Base-by-base conservation (phyloP, 1,284 basidiomycete species). In the Trametes versicolor region DNA sequence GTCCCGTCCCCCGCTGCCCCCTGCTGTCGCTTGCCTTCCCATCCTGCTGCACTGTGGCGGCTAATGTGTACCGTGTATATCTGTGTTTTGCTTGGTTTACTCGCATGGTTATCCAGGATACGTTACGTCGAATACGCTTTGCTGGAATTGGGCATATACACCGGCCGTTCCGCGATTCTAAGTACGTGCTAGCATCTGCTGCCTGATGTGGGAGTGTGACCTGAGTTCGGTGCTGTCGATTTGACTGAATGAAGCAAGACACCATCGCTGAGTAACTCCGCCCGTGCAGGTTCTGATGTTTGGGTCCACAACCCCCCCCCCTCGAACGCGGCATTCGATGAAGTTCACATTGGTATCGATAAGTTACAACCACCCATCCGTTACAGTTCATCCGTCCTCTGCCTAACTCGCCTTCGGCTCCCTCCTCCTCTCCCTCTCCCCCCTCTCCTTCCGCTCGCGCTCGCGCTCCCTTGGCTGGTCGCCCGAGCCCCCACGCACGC, bases 391-490 rank as follows among this genome's bases (percentile, higher is more conserved):
- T 6, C 29, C 4, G 2, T 23, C n/a, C 6, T 2, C 19, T 3
- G n/a, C 13, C 34, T n/a, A 53, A 25, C 39, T 29, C 4, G 49
- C 48, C 32, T 27, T 41, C 2, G 32, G 39, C 50, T 60, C 58
- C 47, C 41, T 43, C 59, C 59, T 47, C 51, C 58, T 37, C 39
- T 55, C 58, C 53, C 63, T 50, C 39, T 64, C 63, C 39, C 50
- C 51, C 25, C 52, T 41, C 58, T 54, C 43, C 41, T 64, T 58
- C 47, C 50, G 21, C 25, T 48, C 47, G 45, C 52, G 25, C 51
- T 48, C 43, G 23, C 57, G 21, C 47, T 29, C 23, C 25, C 60
- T 10, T 36, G 25, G 53, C 27, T 56, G 36, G 27, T 37, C 27
- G 9, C 37, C 53, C 53, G 9, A 4, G 9, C 27, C 54, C 54